A percentile compares a stretch with the other conserved stretches of the same genome.
Evolutionary conservation across 1,284 basidiomycete species (phyloP).

Genomic region (Apiotrichum laibachii): DNA sequence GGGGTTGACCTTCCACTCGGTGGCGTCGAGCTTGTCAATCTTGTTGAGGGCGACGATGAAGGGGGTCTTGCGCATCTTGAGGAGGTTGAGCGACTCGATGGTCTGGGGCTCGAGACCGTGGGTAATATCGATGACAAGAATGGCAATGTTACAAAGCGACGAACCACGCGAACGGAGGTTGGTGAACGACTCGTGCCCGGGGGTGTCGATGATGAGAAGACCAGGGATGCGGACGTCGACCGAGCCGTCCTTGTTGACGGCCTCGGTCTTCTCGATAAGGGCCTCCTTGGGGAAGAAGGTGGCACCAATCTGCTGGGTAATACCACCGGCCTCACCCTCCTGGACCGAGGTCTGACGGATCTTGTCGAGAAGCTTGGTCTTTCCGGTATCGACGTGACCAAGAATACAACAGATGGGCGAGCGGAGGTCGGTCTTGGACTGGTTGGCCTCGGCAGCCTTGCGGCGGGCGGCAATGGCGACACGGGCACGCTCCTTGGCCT

Average conservation of each 20-base stretch:
- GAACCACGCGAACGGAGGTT: constrained; percentile 95
- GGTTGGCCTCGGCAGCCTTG: constrained; percentile 80
- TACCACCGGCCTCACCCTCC: constrained; percentile 99
- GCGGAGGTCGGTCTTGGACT: constrained; percentile 85
- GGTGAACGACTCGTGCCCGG: constrained; percentile 99
- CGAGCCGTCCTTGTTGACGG: constrained; percentile 78
- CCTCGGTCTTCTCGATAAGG: constrained; percentile 86
- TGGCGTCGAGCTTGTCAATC: constrained; percentile 30
- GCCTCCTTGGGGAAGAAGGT: constrained; percentile 99
- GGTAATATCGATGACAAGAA: constrained; percentile 99
- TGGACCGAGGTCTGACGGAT: constrained; percentile 99
- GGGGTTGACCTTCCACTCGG: constrained; percentile 89
- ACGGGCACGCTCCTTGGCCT: constrained; percentile 79
- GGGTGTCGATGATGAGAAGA: constrained; percentile 95
- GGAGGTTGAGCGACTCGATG: constrained; percentile 87
- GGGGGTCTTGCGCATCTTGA: constrained; percentile 92
- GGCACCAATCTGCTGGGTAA: constrained; percentile 99
- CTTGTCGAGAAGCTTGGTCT: constrained; percentile 98
- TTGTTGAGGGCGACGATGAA: constrained; percentile 99
- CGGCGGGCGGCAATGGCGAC: constrained; percentile 76
- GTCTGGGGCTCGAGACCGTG: constrained; percentile 98
- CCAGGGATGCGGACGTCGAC: constrained; percentile 97
- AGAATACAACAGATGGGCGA: constrained; percentile 99
- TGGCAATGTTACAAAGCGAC: constrained; percentile 98
- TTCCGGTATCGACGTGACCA: constrained; percentile 99